These are phyloP conservation scores for Schizochytrium sp. DNA, from an alignment of 108 stramenopile genomes.

Conservation along the genomic window DNA sequence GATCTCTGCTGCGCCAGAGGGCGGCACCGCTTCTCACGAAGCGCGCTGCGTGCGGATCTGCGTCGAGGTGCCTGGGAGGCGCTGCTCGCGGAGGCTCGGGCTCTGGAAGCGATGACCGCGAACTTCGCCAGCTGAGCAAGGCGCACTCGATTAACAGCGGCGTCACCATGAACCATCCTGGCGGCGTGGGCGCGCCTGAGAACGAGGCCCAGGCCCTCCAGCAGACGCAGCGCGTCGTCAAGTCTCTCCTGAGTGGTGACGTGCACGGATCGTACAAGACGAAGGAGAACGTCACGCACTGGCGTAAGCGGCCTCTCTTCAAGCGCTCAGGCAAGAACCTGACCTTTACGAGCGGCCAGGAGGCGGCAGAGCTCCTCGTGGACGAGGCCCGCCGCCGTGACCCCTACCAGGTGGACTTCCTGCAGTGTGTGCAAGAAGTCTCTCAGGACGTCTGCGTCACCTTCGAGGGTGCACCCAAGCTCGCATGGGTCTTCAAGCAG, in stretches of 20 bases:
- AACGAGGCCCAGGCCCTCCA: conserved; percentile 24
- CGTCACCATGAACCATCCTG: neutral
- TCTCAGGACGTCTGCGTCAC: conserved; percentile 70
- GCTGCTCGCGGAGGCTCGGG: neutral
- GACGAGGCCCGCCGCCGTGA: conserved; percentile 89
- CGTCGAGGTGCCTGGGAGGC: too few relatives aligned
- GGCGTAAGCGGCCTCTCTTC: conserved; percentile 92
- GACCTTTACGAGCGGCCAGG: conserved; percentile 89
- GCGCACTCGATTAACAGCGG: conserved; percentile 56
- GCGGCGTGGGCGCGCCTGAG: conserved; percentile 8
- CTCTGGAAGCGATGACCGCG: conserved; percentile 4
- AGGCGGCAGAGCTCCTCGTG: conserved; percentile 88
- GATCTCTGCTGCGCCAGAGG: too few relatives aligned
- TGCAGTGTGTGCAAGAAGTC: conserved; percentile 79
- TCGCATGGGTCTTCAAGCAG: conserved; percentile 76
- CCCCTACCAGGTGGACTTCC: conserved; percentile 84
- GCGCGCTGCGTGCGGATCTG: too few relatives aligned
- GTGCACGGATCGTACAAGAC: conserved; percentile 85
- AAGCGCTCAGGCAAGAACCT: conserved; percentile 88
- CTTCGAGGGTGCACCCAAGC: conserved; percentile 74
- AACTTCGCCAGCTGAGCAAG: conserved; percentile 27
- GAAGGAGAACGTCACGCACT: conserved; percentile 83
- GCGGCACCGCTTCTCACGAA: too few relatives aligned
- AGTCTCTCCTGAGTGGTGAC: conserved; percentile 56
- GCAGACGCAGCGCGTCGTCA: conserved; percentile 22